These are phyloP conservation scores for Wallacemonas sp. DNA, from an alignment of 208 protist genomes.

Conservation along the genomic window DNA sequence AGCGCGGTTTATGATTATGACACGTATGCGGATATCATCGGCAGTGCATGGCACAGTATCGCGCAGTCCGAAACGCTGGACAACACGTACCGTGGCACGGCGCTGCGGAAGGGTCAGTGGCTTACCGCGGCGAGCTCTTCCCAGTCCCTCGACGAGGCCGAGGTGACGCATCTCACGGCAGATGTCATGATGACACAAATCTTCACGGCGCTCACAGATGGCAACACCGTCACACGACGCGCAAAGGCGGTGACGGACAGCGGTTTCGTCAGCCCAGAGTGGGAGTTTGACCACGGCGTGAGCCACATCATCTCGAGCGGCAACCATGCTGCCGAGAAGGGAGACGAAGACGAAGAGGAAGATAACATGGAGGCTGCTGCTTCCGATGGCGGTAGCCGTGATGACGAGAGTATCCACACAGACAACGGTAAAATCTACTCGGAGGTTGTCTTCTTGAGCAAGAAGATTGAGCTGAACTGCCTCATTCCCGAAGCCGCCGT, in stretches of 20 bases:
- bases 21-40: no score
- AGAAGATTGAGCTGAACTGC: slow-evolving; percentile 42
- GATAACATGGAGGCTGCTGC: no score
- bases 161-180: slow-evolving; percentile 12
- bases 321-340: not conserved
- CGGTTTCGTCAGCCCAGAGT: not conserved
- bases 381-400: no score
- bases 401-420: not conserved
- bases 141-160: slow-evolving; percentile 17
- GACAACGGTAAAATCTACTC: slow-evolving; percentile 9
- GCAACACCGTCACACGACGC: not conserved
- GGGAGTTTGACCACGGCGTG: not conserved
- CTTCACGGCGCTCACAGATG: not conserved
- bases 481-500: slow-evolving; percentile 8
- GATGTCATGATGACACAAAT: not conserved
- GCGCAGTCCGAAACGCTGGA: not conserved
- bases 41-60: no score
- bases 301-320: not conserved
- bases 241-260: not conserved
- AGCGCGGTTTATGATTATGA: no score
- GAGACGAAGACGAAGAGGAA: not conserved
- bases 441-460: slow-evolving; percentile 29
- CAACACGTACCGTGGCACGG: not conserved
- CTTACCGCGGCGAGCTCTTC: slow-evolving; percentile 19
- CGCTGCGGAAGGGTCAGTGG: slow-evolving; percentile 9